Conservation (phyloP, 208 protist genomes). For the Acanthamoeba polyphaga region DNA sequence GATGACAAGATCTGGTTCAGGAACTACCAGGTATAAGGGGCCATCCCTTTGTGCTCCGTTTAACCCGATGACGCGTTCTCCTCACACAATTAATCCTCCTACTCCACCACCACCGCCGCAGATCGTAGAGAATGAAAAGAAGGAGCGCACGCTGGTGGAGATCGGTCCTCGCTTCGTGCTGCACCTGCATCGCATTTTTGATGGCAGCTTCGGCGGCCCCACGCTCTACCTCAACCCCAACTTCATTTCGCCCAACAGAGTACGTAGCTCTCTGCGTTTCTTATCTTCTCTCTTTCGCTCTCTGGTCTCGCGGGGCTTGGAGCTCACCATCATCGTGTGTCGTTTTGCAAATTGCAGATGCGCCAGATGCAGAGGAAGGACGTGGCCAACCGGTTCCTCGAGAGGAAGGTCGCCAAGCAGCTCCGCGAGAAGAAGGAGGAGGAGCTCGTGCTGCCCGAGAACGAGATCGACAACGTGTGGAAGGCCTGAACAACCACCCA, state of each 20-base stretch:
- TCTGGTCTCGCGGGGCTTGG: neutral
- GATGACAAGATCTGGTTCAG: constrained; percentile 98
- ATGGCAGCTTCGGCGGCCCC: constrained; percentile 95
- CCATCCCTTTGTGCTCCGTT: neutral
- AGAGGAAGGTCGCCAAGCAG: constrained; percentile 69
- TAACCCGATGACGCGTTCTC: neutral
- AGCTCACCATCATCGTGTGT: neutral
- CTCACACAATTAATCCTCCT: neutral
- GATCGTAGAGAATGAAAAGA: constrained; percentile 77
- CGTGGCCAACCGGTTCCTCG: constrained; percentile 59
- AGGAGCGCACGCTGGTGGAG: constrained; percentile 93
- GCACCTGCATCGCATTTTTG: constrained; percentile 95
- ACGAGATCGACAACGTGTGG: constrained; percentile 24
- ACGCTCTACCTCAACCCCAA: constrained; percentile 95
- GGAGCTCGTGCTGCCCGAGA: constrained; percentile 8
- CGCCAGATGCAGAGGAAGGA: constrained; percentile 26
- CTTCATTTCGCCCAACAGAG: constrained; percentile 88
- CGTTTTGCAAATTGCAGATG: neutral
- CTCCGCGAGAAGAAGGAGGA: constrained; percentile 40
- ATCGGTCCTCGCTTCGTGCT: constrained; percentile 98
- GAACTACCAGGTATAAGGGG: constrained; percentile 98
- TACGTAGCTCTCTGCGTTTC: too few species aligned
- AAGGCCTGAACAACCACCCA: neutral
- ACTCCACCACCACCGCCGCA: neutral
- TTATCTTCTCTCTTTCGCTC: too few species aligned